Percentiles rank a stretch among this genome's conserved stretches.
Conservation (phyloP, 2,329 filamentous ascomycete genomes). For the Fusarium buxicola region DNA sequence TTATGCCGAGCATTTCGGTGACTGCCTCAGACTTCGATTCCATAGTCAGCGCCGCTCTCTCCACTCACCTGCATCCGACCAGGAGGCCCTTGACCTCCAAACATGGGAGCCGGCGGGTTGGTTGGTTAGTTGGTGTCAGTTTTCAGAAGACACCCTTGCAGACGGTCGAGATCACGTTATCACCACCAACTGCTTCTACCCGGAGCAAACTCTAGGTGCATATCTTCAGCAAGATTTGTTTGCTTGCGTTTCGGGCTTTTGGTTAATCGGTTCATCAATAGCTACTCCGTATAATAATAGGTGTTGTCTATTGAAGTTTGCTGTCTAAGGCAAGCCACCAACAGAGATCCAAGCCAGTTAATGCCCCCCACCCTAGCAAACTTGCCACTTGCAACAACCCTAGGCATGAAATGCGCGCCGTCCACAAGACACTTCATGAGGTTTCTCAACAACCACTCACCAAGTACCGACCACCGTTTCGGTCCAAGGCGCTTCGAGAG, state of each 20-base stretch:
- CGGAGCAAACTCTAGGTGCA: conserved; percentile 11
- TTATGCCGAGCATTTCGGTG: neutral
- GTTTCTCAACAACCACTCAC: conserved; percentile 4
- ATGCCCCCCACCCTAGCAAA: conserved; percentile 19
- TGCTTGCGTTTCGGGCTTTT: conserved; percentile 19
- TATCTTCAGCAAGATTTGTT: conserved; percentile 17
- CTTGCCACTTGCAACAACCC: conserved; percentile 16
- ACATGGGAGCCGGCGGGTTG: conserved; percentile 16
- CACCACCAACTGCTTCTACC: conserved; percentile 16
- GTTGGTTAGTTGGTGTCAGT: conserved; percentile 12
- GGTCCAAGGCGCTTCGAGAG: conserved; percentile 7
- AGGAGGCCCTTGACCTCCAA: conserved; percentile 1
- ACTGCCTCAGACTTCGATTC: neutral
- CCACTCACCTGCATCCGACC: conserved; percentile 2
- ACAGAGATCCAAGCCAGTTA: conserved; percentile 28
- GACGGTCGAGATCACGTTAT: conserved; percentile 43
- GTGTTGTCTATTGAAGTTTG: conserved; percentile 26
- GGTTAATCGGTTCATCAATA: conserved; percentile 12
- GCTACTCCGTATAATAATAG: conserved; percentile 1
- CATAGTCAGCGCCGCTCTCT: neutral
- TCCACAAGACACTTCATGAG: neutral
- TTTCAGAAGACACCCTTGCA: conserved; percentile 34
- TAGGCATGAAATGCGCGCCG: conserved; percentile 21
- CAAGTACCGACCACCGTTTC: neutral
- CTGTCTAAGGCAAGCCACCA: conserved; percentile 24